Evolutionary conservation across 2,329 filamentous ascomycete species (phyloP), one percentile per base, ranked within the genome.

Genomic region (Apiospora pterosperma): DNA sequence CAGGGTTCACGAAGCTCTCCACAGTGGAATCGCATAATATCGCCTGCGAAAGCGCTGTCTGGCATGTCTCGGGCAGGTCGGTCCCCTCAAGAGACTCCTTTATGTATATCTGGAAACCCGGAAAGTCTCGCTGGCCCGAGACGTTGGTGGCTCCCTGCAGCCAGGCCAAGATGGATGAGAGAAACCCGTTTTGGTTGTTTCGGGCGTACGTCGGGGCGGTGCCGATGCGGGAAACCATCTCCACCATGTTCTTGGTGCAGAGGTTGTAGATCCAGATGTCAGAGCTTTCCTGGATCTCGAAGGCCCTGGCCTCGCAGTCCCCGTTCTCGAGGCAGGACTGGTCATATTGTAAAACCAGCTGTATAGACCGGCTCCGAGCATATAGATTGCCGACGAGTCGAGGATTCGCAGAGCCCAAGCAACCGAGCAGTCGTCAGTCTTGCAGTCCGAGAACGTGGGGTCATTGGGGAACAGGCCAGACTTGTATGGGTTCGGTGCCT

Each of bases 321-420:
- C 83, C 80, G 0, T 79, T 80, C 5, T 75, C 74, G 21, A 88
- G 74, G 66, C 86, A 89, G 8, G 75, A 78, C 69, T 87, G 83
- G 5, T 75, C 74, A 70, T 87, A 74, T 86, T 83, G 61, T 87
- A 81, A 72, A 87, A 88, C 78, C 87, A 88, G 60, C 78, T 82
- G 76, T 88, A 88, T n/a, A 88, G 72, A 11, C 85, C 85, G 7
- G 80, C 84, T 7, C 84, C 84, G 67, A 83, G 85, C 67, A 86
- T 74, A 69, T 78, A 80, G 25, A 87, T 69, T 55, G 87, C 78
- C 1, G 76, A 75, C 2, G 82, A 85, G 67, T 84, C 78, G 61
- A 83, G 72, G 36, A 89, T 77, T 21, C 84, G 83, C n/a, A 89
- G 75, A 63, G 84, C 86, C 82, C 83, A 87, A 1, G 86, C 79